These are phyloP conservation scores for Melaleuca quinquenervia DNA, from an alignment of 345 rosid genomes.

Conservation along the genomic window DNA sequence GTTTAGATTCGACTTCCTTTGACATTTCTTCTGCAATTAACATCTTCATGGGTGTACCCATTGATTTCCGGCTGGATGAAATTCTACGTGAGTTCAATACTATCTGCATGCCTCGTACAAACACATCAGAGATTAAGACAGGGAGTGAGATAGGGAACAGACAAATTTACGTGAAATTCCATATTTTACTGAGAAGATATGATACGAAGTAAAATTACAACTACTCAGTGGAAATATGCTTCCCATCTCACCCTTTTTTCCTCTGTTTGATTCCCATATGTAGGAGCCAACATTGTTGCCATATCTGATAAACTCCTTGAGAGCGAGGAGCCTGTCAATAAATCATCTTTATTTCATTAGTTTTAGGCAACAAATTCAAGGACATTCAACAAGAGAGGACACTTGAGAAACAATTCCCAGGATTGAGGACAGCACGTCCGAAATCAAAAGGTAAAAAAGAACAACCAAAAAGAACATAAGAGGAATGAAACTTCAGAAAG, in stretches of 20 bases:
- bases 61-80: constrained; percentile 43
- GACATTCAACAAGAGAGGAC: background rate
- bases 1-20: constrained; percentile 52
- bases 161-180: background rate
- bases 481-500: background rate
- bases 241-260: constrained; percentile 45
- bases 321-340: constrained; percentile 37
- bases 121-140: constrained; percentile 3
- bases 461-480: background rate
- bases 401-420: background rate
- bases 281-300: constrained; percentile 30
- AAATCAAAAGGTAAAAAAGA: background rate
- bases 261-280: constrained; percentile 44
- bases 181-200: background rate
- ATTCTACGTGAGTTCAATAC: constrained; percentile 45
- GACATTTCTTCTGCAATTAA: constrained; percentile 82
- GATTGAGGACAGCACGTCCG: background rate
- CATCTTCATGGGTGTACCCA: constrained; percentile 70
- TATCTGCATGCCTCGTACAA: constrained; percentile 28
- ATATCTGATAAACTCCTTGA: constrained; percentile 72
- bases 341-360: constrained; percentile 11
- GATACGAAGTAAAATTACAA: background rate
- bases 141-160: background rate
- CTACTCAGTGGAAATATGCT: background rate
- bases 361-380: background rate